phyloP scores from a whole-genome alignment of 148 eudicot species.

The Fagopyrum tataricum region DNA sequence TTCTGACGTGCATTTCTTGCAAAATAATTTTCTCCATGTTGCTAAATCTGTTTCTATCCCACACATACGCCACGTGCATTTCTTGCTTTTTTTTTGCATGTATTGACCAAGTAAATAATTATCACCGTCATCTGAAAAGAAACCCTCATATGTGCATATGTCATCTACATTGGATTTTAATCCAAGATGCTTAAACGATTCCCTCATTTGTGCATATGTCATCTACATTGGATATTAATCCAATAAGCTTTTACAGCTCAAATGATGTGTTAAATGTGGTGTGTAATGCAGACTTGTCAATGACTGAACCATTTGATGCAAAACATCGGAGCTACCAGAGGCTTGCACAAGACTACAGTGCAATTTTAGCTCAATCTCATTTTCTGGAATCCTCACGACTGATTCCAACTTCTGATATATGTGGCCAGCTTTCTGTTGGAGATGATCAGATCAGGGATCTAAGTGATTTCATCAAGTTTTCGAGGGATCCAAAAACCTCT shows the following conservation, averaged over 20 bases:
- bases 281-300: not conserved
- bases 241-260: not conserved
- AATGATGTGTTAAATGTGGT: not conserved
- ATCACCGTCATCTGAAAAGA: slow-evolving; percentile 8
- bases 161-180: slow-evolving; percentile 17
- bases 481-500: slow-evolving; percentile 10
- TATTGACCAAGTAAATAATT: not conserved
- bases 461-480: slow-evolving; percentile 27
- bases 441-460: slow-evolving; percentile 26
- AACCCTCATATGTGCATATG: slow-evolving; percentile 16
- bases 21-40: not conserved
- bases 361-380: not conserved
- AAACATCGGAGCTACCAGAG: not conserved
- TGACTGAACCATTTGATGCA: slow-evolving; percentile 11
- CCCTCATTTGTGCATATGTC: slow-evolving; percentile 15
- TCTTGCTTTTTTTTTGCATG: not conserved
- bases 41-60: not conserved
- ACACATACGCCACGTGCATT: not conserved
- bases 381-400: not conserved
- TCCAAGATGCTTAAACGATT: slow-evolving; percentile 16
- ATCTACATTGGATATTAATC: slow-evolving; percentile 7
- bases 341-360: not conserved
- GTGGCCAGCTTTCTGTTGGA: slow-evolving; percentile 8
- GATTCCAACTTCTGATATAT: slow-evolving; percentile 9
- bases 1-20: not conserved